Conservation (phyloP, 805 yeast genomes). For the Candida sonorensis region DNA sequence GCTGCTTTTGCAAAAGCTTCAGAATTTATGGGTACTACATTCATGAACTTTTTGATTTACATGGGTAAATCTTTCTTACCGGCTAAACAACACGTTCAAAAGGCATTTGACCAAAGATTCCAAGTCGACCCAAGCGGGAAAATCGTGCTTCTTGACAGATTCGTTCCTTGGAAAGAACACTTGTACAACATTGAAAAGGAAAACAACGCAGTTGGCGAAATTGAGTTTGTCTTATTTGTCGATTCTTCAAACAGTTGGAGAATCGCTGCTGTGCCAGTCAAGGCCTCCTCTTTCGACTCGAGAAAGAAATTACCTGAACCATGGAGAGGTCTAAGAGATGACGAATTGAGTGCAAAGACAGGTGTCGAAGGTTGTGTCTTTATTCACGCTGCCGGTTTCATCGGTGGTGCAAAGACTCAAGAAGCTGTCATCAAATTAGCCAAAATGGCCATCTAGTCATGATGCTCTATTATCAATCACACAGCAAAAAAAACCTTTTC, state of each 20-base stretch:
- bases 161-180: conserved; percentile 96
- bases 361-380: conserved; percentile 89
- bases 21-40: conserved; percentile 76
- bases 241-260: conserved; percentile 76
- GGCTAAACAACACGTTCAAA: conserved; percentile 68
- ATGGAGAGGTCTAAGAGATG: conserved; percentile 96
- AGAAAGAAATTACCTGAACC: conserved; percentile 83
- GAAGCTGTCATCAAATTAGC: conserved; percentile 81
- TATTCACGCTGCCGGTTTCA: conserved; percentile 94
- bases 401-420: conserved; percentile 82
- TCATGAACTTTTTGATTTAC: conserved; percentile 56
- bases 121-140: conserved; percentile 64
- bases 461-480: not conserved
- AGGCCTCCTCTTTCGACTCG: conserved; percentile 70
- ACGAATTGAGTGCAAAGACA: conserved; percentile 58
- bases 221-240: conserved; percentile 71
- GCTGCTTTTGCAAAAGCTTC: conserved; percentile 63
- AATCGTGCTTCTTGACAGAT: conserved; percentile 64
- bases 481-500: too few relatives aligned
- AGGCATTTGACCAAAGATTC: conserved; percentile 59
- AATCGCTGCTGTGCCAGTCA: conserved; percentile 86
- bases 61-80: conserved; percentile 89
- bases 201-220: conserved; percentile 44
- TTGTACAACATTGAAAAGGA: conserved; percentile 65
- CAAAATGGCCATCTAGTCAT: conserved; percentile 16